phyloP scores from a whole-genome alignment of 73 alveolate species.

The Paramecium primaurelia region DNA sequence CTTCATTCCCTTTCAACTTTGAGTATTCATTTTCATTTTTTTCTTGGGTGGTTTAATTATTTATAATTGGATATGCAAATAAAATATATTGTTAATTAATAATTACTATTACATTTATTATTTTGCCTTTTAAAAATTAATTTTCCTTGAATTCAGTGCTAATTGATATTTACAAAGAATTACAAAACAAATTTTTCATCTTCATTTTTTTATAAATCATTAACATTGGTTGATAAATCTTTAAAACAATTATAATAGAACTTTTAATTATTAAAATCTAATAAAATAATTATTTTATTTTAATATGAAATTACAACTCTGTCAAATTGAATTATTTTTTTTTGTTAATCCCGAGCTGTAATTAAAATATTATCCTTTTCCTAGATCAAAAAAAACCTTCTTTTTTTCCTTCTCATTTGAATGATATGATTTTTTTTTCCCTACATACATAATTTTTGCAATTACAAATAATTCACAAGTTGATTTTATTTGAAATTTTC shows the following conservation, averaged over 20 bases:
- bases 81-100: not conserved
- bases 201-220: not conserved
- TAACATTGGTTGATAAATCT: not conserved
- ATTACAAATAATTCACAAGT: too few species aligned
- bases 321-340: not conserved
- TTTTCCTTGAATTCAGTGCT: not conserved
- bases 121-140: not conserved
- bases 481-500: too few species aligned
- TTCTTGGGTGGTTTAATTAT: too few species aligned
- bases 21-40: not conserved
- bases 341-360: too few species aligned
- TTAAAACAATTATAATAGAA: not conserved
- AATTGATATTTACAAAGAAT: not conserved
- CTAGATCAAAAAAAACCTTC: too few species aligned
- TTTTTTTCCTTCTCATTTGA: too few species aligned
- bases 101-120: not conserved
- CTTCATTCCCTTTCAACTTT: not conserved
- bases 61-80: not conserved
- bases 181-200: not conserved
- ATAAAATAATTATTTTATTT: not conserved
- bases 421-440: too few species aligned
- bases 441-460: too few species aligned
- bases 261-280: not conserved
- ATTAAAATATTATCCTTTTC: not conserved
- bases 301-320: not conserved